phyloP scores from a whole-genome alignment of 2,329 filamentous ascomycete genomes.

The Phialocephala sp. region DNA sequence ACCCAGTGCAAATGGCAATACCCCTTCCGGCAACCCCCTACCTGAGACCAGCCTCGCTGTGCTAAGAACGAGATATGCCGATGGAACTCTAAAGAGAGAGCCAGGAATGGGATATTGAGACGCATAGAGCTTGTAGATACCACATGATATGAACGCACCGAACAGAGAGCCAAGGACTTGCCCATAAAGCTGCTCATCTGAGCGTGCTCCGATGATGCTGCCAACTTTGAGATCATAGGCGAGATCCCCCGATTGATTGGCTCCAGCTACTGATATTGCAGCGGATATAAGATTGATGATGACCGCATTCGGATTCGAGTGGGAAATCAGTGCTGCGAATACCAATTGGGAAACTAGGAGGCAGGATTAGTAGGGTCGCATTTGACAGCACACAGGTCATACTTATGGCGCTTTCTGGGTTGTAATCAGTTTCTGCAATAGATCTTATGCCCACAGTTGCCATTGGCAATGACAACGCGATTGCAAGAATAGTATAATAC shows the following conservation, averaged over 20 bases:
- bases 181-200: not conserved
- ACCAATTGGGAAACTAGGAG: not conserved
- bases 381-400: not conserved
- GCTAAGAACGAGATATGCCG: not conserved
- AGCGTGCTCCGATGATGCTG: not conserved
- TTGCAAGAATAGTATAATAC: not conserved
- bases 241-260: not conserved
- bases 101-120: not conserved
- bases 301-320: not conserved
- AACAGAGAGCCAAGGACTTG: conserved; percentile 6
- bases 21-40: not conserved
- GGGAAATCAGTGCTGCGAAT: not conserved
- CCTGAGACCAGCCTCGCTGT: not conserved
- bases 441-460: not conserved
- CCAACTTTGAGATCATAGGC: not conserved
- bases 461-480: not conserved
- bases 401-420: not conserved
- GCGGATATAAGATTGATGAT: not conserved
- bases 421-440: not conserved
- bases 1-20: not conserved
- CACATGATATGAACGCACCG: not conserved
- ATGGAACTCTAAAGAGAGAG: not conserved
- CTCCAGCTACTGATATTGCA: not conserved
- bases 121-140: not conserved
- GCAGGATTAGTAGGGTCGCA: not conserved